Evolutionary conservation across 306 rosid species (phyloP).

Genomic region (Begonia peltatifolia): DNA sequence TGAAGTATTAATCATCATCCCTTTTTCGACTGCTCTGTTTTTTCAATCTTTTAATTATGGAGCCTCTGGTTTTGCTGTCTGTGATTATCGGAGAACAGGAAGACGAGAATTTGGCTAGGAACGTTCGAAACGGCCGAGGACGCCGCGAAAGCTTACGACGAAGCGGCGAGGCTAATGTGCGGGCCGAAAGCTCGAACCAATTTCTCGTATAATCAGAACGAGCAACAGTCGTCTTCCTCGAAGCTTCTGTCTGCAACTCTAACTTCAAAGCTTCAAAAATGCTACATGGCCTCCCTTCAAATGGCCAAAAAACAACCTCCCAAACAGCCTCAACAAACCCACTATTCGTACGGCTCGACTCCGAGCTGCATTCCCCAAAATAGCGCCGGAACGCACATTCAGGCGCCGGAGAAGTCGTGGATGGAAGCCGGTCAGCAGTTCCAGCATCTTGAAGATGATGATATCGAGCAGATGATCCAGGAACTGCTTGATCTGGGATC

Average conservation of each 20-base stretch:
- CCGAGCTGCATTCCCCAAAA: conserved; percentile 13
- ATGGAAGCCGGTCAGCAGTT: conserved; percentile 21
- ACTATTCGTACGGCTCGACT: not conserved
- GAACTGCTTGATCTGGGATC: conserved; percentile 70
- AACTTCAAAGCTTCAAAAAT: conserved; percentile 54
- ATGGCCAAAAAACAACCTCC: conserved; percentile 27
- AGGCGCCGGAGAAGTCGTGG: conserved; percentile 16
- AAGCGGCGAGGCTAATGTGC: conserved; percentile 75
- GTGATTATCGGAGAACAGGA: conserved; percentile 17
- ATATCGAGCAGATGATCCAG: conserved; percentile 79
- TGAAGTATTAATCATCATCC: no score
- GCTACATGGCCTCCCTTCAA: conserved; percentile 65
- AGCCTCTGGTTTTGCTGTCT: not conserved
- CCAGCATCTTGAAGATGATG: conserved; percentile 66
- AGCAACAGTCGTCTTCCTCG: conserved; percentile 30
- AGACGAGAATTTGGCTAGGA: conserved; percentile 77
- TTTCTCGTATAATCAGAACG: conserved; percentile 46
- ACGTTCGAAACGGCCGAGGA: conserved; percentile 80
- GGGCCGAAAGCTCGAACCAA: conserved; percentile 68
- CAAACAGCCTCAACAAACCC: conserved; percentile 13
- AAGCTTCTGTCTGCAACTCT: conserved; percentile 52
- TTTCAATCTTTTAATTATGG: not conserved
- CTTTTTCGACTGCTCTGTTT: not conserved
- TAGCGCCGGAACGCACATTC: conserved; percentile 1
- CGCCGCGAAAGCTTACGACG: conserved; percentile 86